Conservation (phyloP, 371 early-diverging fungal genomes). For the Encephalitozoon romaleae region DNA sequence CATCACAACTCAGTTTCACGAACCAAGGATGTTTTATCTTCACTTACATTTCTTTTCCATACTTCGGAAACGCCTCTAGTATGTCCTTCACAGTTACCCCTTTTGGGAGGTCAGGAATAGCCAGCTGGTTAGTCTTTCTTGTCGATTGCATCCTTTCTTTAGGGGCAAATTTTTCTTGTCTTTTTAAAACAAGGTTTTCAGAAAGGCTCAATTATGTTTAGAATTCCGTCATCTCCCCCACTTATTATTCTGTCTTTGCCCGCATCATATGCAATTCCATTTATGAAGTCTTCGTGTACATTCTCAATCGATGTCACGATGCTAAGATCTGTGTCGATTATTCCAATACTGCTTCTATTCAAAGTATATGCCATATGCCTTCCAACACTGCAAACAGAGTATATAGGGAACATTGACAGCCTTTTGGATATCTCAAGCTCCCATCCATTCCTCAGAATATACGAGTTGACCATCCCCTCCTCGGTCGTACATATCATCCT, state of each 20-base stretch:
- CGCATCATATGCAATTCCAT: conserved; percentile 11
- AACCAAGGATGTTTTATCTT: conserved; percentile 43
- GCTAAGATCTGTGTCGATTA: conserved; percentile 8
- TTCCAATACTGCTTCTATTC: conserved; percentile 14
- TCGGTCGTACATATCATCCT: conserved; percentile 34
- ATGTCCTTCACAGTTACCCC: neutral
- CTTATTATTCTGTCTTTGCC: conserved; percentile 1
- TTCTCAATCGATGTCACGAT: neutral
- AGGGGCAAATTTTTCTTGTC: conserved; percentile 20
- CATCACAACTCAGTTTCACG: conserved; percentile 43
- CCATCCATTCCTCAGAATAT: conserved; percentile 37
- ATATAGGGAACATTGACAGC: conserved; percentile 30
- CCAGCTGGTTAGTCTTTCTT: conserved; percentile 31
- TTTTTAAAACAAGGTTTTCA: neutral
- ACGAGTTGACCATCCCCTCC: conserved; percentile 35
- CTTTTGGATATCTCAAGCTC: neutral
- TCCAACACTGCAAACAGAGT: neutral
- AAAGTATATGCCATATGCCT: neutral
- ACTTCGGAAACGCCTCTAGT: conserved; percentile 18
- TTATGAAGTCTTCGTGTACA: conserved; percentile 12
- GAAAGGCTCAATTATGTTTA: neutral
- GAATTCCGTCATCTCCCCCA: conserved; percentile 20
- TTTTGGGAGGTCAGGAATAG: conserved; percentile 13
- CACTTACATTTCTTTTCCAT: conserved; percentile 36
- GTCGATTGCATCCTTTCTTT: neutral